phyloP scores from a whole-genome alignment of 805 yeast genomes.

The Nakazawaea anatomiae region DNA sequence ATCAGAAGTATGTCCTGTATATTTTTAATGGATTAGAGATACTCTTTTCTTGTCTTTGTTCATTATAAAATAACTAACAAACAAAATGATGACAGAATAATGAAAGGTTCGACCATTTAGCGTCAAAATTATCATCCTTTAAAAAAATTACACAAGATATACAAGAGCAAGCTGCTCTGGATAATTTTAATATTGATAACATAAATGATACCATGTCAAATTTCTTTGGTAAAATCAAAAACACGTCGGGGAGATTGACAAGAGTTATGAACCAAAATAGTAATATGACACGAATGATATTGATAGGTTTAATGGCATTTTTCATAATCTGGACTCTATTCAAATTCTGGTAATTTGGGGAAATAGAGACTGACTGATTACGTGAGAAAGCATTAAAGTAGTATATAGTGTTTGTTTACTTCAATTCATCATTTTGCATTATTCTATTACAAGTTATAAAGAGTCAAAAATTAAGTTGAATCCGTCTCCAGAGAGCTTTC shows the following conservation, averaged over 20 bases:
- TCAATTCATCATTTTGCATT: too few relatives aligned
- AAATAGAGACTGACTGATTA: too few relatives aligned
- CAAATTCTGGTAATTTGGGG: slow-evolving; percentile 33
- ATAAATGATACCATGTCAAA: slow-evolving; percentile 46
- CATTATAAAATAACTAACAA: neutral
- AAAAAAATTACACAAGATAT: slow-evolving; percentile 65
- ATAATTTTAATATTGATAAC: slow-evolving; percentile 32
- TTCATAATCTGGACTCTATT: slow-evolving; percentile 51
- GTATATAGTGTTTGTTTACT: too few relatives aligned
- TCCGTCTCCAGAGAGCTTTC: too few relatives aligned
- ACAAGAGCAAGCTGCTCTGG: slow-evolving; percentile 56
- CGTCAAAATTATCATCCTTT: slow-evolving; percentile 59
- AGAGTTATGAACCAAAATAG: slow-evolving; percentile 57
- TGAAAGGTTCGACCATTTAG: slow-evolving; percentile 52
- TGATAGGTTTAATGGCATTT: slow-evolving; percentile 45
- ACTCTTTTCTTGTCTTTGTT: too few relatives aligned
- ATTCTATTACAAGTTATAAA: too few relatives aligned
- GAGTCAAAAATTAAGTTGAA: too few relatives aligned
- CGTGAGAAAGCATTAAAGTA: too few relatives aligned
- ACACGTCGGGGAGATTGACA: slow-evolving; percentile 45
- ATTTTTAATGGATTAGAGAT: too few relatives aligned
- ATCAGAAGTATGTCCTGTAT: slow-evolving; percentile 12
- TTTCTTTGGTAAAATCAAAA: slow-evolving; percentile 41
- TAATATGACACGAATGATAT: slow-evolving; percentile 53
- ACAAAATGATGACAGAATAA: slow-evolving; percentile 44